Base-by-base conservation (phyloP, 345 rosid species). In the Aquilaria sinensis region DNA sequence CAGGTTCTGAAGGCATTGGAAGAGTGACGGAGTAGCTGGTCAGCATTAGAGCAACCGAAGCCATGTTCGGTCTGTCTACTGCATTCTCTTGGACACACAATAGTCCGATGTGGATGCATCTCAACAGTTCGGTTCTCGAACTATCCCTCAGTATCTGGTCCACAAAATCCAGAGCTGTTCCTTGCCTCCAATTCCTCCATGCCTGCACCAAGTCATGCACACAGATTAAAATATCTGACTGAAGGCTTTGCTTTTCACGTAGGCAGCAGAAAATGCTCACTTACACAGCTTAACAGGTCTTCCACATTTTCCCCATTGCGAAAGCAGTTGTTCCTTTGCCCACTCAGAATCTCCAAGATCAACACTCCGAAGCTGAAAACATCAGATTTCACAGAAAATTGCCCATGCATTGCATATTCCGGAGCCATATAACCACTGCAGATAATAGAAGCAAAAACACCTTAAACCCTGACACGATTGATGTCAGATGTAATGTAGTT, bases 351-450 rank as follows among this genome's bases (percentile, higher is more conserved):
- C 47, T 75, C 77, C 43, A 72, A 31, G 34, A 75, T 62, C 30
- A 75, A 10, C 14, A 76, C 75, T 2, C 86, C 83, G 1, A 70
- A 76, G 47, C 82, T 66, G 47, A 61, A 81, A 3, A 81, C 67
- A 55, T 81, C 80, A 1, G 76, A 73, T 47, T 79, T 76, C 0
- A 58, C 60, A 0, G 86, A 81, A 51, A 78, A 49, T n/a, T 49
- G 71, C 2, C 83, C 81, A 1, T 55, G 68, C 51, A 30, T 48
- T 56, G 57, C 52, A 33, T 72, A 82, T 52, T 82, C 83, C 0
- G 76, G 83, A 57, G 81, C 72, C 79, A 74, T 74, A 56, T 78
- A 81, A 14, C 81, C 86, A 14, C 83, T 82, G 58, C 60, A 60
- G 43, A 16, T 31, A 23, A 37, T 9, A 9, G 5, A 37, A 37